Evolutionary conservation across 768 basidiomycete genomes (phyloP).

Genomic region (Agrocybe chaxingu): DNA sequence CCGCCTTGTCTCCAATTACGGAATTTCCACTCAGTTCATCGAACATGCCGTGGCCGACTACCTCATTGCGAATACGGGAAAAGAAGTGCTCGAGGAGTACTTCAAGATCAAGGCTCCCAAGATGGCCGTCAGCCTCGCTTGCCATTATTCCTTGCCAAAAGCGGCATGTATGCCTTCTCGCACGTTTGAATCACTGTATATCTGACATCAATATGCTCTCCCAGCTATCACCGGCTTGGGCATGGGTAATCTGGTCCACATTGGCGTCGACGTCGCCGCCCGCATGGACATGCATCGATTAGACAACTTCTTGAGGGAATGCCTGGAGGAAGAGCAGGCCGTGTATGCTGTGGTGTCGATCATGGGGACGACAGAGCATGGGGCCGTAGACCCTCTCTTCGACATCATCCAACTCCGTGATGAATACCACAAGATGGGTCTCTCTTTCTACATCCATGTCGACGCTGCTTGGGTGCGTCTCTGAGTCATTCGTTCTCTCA

Average conservation of each 20-base stretch:
- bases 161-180: constrained; percentile 30
- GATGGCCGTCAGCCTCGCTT: too few species aligned
- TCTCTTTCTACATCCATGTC: constrained; percentile 13
- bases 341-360: constrained; percentile 41
- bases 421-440: constrained; percentile 12
- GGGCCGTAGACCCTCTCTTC: constrained; percentile 37
- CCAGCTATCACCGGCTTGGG: constrained; percentile 43
- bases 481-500: too few species aligned
- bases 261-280: constrained; percentile 33
- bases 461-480: constrained; percentile 36
- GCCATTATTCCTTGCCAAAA: constrained; percentile 48
- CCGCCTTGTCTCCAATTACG: constrained; percentile 29
- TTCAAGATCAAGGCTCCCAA: constrained; percentile 7
- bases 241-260: constrained; percentile 28
- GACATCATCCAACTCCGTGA: constrained; percentile 32
- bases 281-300: constrained; percentile 30
- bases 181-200: background rate
- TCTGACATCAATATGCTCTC: background rate
- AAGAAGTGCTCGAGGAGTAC: constrained; percentile 24
- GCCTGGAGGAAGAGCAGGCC: constrained; percentile 21
- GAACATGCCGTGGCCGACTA: constrained; percentile 26
- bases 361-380: constrained; percentile 43
- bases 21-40: constrained; percentile 29
- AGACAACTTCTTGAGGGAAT: constrained; percentile 19
- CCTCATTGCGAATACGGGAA: constrained; percentile 33